Evolutionary conservation across 176 grass and related monocot genomes (phyloP), one percentile per base, ranked within the genome.

Genomic region (Ampelocalamus luodianensis): DNA sequence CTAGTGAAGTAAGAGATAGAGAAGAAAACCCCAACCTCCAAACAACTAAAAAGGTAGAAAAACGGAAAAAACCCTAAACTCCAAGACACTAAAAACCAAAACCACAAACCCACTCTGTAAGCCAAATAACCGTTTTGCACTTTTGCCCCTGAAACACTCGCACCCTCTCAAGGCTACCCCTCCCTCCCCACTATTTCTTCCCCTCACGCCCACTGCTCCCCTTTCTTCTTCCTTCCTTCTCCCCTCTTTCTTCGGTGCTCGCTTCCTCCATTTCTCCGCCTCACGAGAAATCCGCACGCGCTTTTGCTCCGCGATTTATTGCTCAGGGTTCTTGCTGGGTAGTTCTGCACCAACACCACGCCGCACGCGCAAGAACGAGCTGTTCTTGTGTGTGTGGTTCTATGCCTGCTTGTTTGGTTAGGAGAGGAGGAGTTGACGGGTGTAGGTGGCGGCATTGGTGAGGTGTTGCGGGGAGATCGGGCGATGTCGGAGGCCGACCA

Each of bases 391-490:
- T 76, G 63, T 36, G 74, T 71, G 75, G 18, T 84, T 87, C 75
- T 87, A 91, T 91, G 85, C 85, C 89, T 84, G 80, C 80, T 76
- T 91, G 89, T 82, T 91, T 74, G 84, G 60, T 63, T 43, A 53
- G 68, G 84, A 60, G 51, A 75, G 26, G 45, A 77, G 72, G 67
- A 83, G 67, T 75, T 79, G 61, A 68, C 42, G 75, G 50, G 15
- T 68, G 34, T 53, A 53, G 51, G 75, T 75, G 43, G 42, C 85
- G 80, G 69, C 81, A 91, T 91, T 91, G 76, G 5, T 87, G 53
- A 90, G 89, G 50, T 15, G 44, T 71, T 27, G 68, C 23, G 61
- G 17, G 54, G 69, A 91, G 69, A 84, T 87, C 51, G 10, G 11
- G 82, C 78, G 32, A 92, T 92, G 90, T 86, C 81, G 17, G 79